phyloP scores from a whole-genome alignment of 306 rosid genomes.

The Medicago arabica region DNA sequence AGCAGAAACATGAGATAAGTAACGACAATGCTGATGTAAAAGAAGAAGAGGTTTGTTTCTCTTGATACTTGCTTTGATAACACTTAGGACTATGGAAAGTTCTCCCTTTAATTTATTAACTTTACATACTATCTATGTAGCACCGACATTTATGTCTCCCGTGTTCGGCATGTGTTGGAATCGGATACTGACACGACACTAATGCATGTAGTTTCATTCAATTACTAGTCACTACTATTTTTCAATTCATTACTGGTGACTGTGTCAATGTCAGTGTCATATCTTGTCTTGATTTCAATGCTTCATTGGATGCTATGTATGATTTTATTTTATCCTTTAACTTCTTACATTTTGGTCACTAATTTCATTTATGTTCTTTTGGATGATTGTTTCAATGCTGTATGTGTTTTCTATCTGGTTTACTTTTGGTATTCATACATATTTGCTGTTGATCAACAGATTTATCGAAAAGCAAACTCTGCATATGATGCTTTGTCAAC shows the following conservation, averaged over 20 bases:
- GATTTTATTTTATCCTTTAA: neutral
- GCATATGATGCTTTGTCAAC: conserved; percentile 81
- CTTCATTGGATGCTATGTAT: neutral
- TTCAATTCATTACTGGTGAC: no score
- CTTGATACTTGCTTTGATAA: neutral
- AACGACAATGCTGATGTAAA: conserved; percentile 66
- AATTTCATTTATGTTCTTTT: neutral
- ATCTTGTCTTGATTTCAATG: neutral
- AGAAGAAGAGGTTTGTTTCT: conserved; percentile 71
- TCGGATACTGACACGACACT: no score
- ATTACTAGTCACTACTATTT: no score
- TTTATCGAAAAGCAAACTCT: conserved; percentile 71
- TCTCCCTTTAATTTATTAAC: conserved; percentile 3
- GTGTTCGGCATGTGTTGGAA: no score
- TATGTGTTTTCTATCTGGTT: conserved; percentile 38
- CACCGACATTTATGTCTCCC: neutral
- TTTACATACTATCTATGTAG: neutral
- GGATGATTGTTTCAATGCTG: neutral
- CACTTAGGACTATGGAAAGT: neutral
- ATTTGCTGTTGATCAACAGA: conserved; percentile 59
- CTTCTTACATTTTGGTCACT: neutral
- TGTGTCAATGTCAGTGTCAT: neutral
- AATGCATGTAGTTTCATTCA: no score
- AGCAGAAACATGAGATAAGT: conserved; percentile 71
- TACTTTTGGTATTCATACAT: conserved; percentile 19